A percentile compares a stretch with the other conserved stretches of the same genome.
phyloP scores from a whole-genome alignment of 1,139 yeast genomes.

The Debaryomycetaceae sp. region DNA sequence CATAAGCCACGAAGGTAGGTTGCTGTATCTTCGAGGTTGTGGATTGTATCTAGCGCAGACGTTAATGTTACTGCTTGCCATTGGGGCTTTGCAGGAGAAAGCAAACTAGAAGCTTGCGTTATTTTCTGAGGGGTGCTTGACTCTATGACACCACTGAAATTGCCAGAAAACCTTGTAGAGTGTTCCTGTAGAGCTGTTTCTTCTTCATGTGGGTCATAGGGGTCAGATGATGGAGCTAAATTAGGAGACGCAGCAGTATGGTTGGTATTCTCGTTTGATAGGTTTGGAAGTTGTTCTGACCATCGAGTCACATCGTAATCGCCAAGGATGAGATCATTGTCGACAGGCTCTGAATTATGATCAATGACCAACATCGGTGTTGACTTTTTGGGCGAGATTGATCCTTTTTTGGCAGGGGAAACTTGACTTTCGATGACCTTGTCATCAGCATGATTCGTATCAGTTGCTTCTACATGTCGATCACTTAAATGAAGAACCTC shows the following conservation, averaged over 20 bases:
- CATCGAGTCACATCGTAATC: neutral
- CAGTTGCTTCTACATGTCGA: neutral
- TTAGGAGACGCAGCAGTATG: neutral
- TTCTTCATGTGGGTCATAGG: neutral
- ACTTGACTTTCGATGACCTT: neutral
- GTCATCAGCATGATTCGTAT: neutral
- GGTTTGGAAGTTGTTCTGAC: neutral
- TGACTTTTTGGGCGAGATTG: neutral
- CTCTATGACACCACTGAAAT: slow-evolving; percentile 12
- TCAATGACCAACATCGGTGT: neutral
- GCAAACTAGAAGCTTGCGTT: neutral
- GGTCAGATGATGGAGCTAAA: neutral
- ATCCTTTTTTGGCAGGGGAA: neutral
- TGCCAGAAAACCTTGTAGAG: slow-evolving; percentile 7
- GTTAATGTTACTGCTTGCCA: slow-evolving; percentile 21
- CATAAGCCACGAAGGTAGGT: slow-evolving; percentile 26
- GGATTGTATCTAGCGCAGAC: slow-evolving; percentile 21
- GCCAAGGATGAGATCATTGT: neutral
- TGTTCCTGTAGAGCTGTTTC: neutral
- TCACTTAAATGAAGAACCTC: neutral
- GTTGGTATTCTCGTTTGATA: too few species aligned
- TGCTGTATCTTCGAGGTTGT: slow-evolving; percentile 38
- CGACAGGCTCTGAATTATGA: neutral
- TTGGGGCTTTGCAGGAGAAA: slow-evolving; percentile 1
- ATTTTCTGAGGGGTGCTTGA: slow-evolving; percentile 20